phyloP scores from a whole-genome alignment of 2,329 filamentous ascomycete genomes.

The Fusarium incarnatum region DNA sequence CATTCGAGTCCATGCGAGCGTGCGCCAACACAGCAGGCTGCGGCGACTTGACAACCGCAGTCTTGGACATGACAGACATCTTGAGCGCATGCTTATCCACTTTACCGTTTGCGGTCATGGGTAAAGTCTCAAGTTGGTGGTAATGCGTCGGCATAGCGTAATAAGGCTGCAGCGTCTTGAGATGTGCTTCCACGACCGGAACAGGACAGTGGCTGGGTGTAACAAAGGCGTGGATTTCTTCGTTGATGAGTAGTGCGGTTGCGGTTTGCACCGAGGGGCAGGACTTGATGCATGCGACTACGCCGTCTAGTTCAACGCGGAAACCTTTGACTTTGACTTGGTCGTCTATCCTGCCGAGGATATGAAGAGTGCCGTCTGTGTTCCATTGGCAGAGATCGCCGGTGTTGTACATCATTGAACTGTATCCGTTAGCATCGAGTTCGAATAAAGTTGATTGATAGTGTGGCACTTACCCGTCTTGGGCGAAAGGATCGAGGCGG shows the following conservation, averaged over 20 bases:
- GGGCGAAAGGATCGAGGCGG: slow-evolving; percentile 62
- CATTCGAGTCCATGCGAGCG: slow-evolving; percentile 44
- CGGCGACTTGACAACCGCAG: slow-evolving; percentile 6
- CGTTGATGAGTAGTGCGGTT: slow-evolving; percentile 59
- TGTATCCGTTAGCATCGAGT: neutral
- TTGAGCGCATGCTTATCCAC: slow-evolving; percentile 62
- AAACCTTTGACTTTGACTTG: slow-evolving; percentile 72
- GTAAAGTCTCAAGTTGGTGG: slow-evolving; percentile 57
- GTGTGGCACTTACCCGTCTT: slow-evolving; percentile 58
- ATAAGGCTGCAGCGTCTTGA: slow-evolving; percentile 61
- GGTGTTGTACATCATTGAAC: slow-evolving; percentile 67
- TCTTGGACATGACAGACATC: neutral
- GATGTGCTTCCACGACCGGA: slow-evolving; percentile 53
- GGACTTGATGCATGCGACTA: slow-evolving; percentile 60
- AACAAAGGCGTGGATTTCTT: slow-evolving; percentile 63
- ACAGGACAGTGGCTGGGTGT: slow-evolving; percentile 52
- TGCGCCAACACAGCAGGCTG: slow-evolving; percentile 29
- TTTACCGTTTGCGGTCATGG: slow-evolving; percentile 67
- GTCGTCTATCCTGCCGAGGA: slow-evolving; percentile 67
- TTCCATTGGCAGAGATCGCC: slow-evolving; percentile 68
- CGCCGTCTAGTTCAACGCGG: slow-evolving; percentile 70
- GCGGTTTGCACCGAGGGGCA: slow-evolving; percentile 59
- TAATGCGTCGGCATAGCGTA: slow-evolving; percentile 64
- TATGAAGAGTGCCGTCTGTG: slow-evolving; percentile 64
- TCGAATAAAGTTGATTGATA: neutral